A percentile compares a stretch with the other conserved stretches of the same genome.
Evolutionary conservation across 306 rosid species (phyloP).

Genomic region (Casuarina cunninghamiana): DNA sequence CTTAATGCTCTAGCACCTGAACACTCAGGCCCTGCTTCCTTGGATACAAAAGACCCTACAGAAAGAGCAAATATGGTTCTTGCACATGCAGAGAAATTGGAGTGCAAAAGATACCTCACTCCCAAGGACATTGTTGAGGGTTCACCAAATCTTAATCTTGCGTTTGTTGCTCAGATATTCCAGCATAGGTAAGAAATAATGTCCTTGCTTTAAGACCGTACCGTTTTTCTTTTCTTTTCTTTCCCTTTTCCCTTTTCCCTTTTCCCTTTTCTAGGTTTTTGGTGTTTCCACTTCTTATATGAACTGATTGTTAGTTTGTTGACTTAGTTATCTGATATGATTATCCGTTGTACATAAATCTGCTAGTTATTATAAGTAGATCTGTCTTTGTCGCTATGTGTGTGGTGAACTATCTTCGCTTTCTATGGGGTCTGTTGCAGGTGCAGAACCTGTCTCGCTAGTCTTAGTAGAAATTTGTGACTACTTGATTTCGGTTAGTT

Average conservation of each 20-base stretch:
- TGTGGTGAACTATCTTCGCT: not conserved
- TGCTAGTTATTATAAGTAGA: constrained; percentile 9
- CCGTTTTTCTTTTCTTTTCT: too few relatives aligned
- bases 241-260: constrained; percentile 16
- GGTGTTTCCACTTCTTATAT: not conserved
- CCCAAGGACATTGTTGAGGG: constrained; percentile 94
- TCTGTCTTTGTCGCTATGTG: not conserved
- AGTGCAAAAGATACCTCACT: constrained; percentile 92
- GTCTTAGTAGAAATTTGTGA: not conserved
- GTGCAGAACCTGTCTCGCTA: not conserved
- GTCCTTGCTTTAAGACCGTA: not conserved
- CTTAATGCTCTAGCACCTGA: constrained; percentile 97
- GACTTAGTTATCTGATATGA: not conserved
- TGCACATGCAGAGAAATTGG: constrained; percentile 90
- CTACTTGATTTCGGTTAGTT: not conserved
- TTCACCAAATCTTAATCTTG: constrained; percentile 98
- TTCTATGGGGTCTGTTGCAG: not conserved
- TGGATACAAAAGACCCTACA: constrained; percentile 67
- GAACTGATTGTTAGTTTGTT: not conserved
- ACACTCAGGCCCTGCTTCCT: constrained; percentile 62
- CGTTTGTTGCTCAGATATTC: constrained; percentile 98
- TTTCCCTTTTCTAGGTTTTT: constrained; percentile 9
- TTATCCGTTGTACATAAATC: not conserved
- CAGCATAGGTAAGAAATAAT: constrained; percentile 78
- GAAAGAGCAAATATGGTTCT: constrained; percentile 90